A percentile compares a stretch with the other conserved stretches of the same genome.
Evolutionary conservation across 768 basidiomycete genomes (phyloP).

Genomic region (Steccherinum ochraceum): DNA sequence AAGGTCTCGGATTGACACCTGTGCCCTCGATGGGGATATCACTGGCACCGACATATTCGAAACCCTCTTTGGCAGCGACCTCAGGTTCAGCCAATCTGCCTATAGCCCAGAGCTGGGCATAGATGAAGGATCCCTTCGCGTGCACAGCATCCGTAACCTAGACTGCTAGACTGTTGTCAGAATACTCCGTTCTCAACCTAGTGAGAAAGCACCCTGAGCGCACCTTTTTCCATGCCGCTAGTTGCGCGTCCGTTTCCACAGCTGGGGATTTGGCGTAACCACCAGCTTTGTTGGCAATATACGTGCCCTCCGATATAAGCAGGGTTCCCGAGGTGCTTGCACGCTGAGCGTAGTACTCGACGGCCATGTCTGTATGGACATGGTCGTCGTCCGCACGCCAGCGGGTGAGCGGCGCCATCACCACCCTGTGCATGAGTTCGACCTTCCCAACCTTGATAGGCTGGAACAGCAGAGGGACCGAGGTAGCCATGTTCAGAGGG

Average conservation of each 20-base stretch:
- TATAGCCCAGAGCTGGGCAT: slow-evolving; percentile 51
- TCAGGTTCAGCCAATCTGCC: slow-evolving; percentile 34
- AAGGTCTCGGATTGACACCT: neutral
- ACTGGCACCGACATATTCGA: neutral
- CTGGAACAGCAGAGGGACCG: slow-evolving; percentile 43
- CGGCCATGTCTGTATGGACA: slow-evolving; percentile 27
- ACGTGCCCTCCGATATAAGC: slow-evolving; percentile 46
- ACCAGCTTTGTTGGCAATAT: slow-evolving; percentile 40
- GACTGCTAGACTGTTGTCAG: too few species aligned
- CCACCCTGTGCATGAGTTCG: slow-evolving; percentile 39
- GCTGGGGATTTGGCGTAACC: slow-evolving; percentile 47
- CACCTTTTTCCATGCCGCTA: slow-evolving; percentile 38
- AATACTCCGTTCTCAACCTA: neutral
- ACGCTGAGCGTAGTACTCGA: slow-evolving; percentile 41
- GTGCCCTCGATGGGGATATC: neutral
- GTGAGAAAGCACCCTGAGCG: slow-evolving; percentile 2
- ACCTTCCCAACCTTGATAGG: slow-evolving; percentile 37
- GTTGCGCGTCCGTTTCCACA: slow-evolving; percentile 52
- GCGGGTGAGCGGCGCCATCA: slow-evolving; percentile 46
- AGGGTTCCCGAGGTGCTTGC: slow-evolving; percentile 39
- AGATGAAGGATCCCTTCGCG: slow-evolving; percentile 42
- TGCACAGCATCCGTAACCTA: slow-evolving; percentile 54
- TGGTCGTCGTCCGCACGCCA: slow-evolving; percentile 26
- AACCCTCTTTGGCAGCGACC: slow-evolving; percentile 28
- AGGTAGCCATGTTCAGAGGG: slow-evolving; percentile 5